phyloP scores from a whole-genome alignment of 139 green algal species.

The Picochlorum costavermella region DNA sequence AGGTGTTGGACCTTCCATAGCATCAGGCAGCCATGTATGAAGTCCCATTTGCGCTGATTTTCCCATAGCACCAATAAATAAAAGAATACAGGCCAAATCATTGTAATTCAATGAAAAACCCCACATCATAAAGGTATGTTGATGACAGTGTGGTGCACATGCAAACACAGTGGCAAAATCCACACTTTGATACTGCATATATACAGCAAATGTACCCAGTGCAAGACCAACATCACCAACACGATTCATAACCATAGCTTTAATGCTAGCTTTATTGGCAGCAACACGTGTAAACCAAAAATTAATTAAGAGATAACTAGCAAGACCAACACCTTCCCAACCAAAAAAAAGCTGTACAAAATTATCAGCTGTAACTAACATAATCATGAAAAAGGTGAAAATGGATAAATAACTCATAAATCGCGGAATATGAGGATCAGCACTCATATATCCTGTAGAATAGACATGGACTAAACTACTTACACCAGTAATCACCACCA shows the following conservation, averaged over 20 bases:
- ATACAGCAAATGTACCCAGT: conserved; percentile 44
- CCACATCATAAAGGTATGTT: conserved; percentile 30
- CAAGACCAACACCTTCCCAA: conserved; percentile 60
- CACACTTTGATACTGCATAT: conserved; percentile 35
- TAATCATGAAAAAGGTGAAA: conserved; percentile 57
- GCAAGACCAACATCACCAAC: conserved; percentile 51
- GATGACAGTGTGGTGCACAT: conserved; percentile 18
- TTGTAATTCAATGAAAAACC: conserved; percentile 29
- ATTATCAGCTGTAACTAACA: conserved; percentile 45
- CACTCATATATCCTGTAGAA: conserved; percentile 50
- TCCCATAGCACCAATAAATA: conserved; percentile 53
- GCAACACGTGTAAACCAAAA: conserved; percentile 62
- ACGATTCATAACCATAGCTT: conserved; percentile 56
- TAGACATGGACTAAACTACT: conserved; percentile 60
- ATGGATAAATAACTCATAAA: conserved; percentile 53
- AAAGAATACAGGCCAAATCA: conserved; percentile 38
- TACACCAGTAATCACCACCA: conserved; percentile 47
- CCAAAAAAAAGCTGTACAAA: conserved; percentile 59
- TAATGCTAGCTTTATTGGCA: conserved; percentile 49
- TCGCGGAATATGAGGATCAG: conserved; percentile 47
- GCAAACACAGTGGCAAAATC: conserved; percentile 41
- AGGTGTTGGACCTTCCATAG: conserved; percentile 64
- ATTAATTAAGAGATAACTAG: conserved; percentile 60
- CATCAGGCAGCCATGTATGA: conserved; percentile 61
- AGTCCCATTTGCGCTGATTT: conserved; percentile 63